Evolutionary conservation across 305 asterid genomes (phyloP).

Genomic region (Solanum hybrid): DNA sequence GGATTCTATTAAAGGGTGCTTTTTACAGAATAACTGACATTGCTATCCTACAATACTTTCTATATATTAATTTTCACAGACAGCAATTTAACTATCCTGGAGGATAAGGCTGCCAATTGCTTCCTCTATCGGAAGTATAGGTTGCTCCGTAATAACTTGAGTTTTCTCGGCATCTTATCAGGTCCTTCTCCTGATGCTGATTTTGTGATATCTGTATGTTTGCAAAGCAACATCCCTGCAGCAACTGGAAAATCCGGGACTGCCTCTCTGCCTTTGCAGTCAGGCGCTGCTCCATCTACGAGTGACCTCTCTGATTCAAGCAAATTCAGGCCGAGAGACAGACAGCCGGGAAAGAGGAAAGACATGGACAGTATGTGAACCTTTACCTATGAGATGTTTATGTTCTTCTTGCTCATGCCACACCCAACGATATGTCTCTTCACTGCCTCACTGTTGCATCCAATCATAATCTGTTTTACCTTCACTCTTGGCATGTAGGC

Average conservation of each 20-base stretch:
- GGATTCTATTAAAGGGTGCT: not conserved
- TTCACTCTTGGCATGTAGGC: not conserved
- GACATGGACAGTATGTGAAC: conserved; percentile 45
- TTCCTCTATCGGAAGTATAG: not conserved
- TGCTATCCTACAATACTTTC: not conserved
- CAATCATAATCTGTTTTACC: not conserved
- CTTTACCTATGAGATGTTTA: not conserved
- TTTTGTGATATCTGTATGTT: conserved; percentile 72
- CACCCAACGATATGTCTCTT: not conserved
- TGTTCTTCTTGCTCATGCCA: not conserved
- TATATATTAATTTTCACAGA: not conserved
- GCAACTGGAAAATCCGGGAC: conserved; percentile 33
- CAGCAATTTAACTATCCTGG: not conserved
- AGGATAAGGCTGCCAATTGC: not conserved
- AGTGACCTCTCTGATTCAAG: conserved; percentile 55
- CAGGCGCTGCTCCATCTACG: conserved; percentile 52
- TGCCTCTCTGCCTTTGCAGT: conserved; percentile 25
- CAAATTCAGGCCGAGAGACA: conserved; percentile 44
- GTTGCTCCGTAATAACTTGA: not conserved
- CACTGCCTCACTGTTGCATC: not conserved
- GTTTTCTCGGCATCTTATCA: conserved; percentile 20
- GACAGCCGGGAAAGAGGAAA: conserved; percentile 74
- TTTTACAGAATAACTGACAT: not conserved
- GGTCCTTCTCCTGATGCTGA: conserved; percentile 92
- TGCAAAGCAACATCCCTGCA: conserved; percentile 69